Evolutionary conservation across 2,329 filamentous ascomycete species (phyloP), one percentile per base, ranked within the genome.

Genomic region (Nigrospora sphaerica): DNA sequence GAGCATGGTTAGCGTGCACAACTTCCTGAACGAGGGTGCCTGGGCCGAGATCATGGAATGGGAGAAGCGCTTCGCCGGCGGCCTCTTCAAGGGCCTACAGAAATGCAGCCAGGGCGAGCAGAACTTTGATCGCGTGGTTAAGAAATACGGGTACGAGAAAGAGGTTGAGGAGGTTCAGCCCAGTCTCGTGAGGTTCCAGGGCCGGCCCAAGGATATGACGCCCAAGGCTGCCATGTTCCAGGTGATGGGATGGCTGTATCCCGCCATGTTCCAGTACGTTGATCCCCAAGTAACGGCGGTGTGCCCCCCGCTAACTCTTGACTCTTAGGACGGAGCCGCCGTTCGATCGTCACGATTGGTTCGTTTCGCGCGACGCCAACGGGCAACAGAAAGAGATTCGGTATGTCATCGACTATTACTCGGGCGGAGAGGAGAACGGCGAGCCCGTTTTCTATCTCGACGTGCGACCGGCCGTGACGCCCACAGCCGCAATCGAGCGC

Each of bases 321-420:
- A 36, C 14, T 6, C 2, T 6, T 36, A 88, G 85, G 6, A 83
- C 85, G 9, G 85, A 89, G 45, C 86, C 89, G 12, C 93, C 93
- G 1, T 98, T 98, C 59, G 93, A 98, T 67, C 82, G 93, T 51
- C 93, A 98, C 64, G 93, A 98, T 64, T 98, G 93, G 93, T 97
- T 85, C 62, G 87, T 98, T 37, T 78, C 87, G 53, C 78, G 93
- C 52, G 77, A 85, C 32, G 68, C 78, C 42, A 74, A 83, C 45
- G 88, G 87, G 28, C 64, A 83, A 48, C 75, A 73, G 57, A 85
- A 84, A 62, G 85, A 96, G 71, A 74, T 96, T 39, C 81, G 93
- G 58, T 98, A 98, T 64, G 82, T 98, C 46, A 98, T 98, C 63
- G 93, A 98, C 66, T 97, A 95, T 68, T 97, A 97, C 67, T 85